These are phyloP conservation scores for Epicoccum nigrum DNA, from an alignment of 2,329 filamentous ascomycete species.

Conservation along the genomic window DNA sequence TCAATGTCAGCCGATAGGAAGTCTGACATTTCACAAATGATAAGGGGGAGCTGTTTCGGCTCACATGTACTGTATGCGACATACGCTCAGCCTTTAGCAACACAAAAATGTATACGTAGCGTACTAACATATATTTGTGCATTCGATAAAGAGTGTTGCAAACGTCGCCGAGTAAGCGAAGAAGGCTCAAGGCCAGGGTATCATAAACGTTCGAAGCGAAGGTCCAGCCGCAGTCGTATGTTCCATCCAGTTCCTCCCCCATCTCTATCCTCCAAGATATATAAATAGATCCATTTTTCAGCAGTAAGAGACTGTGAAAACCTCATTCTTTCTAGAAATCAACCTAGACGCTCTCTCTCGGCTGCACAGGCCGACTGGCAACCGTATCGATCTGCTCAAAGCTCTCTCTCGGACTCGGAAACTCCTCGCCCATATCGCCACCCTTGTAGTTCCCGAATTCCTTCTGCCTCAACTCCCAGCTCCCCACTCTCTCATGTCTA, in stretches of 20 bases:
- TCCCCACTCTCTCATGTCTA: constrained; percentile 60
- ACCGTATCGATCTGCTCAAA: constrained; percentile 54
- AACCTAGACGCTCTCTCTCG: constrained; percentile 56
- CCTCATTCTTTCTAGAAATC: background rate
- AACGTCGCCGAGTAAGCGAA: background rate
- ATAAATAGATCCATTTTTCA: too few relatives aligned
- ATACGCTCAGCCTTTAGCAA: too few relatives aligned
- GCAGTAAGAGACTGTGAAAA: too few relatives aligned
- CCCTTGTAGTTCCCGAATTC: constrained; percentile 27
- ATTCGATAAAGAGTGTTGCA: too few relatives aligned
- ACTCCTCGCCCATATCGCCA: constrained; percentile 31
- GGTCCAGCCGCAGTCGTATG: background rate
- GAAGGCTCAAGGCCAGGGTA: constrained; percentile 29
- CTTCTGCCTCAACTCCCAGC: constrained; percentile 61
- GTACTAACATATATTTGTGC: too few relatives aligned
- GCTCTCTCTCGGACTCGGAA: constrained; percentile 45
- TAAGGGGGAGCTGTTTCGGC: too few relatives aligned
- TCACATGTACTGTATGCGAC: too few relatives aligned
- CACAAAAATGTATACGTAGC: too few relatives aligned
- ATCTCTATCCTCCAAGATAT: background rate
- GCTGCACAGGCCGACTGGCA: constrained; percentile 52
- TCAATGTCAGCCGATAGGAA: too few relatives aligned
- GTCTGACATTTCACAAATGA: too few relatives aligned
- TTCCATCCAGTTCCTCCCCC: background rate
- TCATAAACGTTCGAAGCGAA: constrained; percentile 37